Evolutionary conservation across 768 basidiomycete genomes (phyloP).

Genomic region (Dioszegia aurantiaca): DNA sequence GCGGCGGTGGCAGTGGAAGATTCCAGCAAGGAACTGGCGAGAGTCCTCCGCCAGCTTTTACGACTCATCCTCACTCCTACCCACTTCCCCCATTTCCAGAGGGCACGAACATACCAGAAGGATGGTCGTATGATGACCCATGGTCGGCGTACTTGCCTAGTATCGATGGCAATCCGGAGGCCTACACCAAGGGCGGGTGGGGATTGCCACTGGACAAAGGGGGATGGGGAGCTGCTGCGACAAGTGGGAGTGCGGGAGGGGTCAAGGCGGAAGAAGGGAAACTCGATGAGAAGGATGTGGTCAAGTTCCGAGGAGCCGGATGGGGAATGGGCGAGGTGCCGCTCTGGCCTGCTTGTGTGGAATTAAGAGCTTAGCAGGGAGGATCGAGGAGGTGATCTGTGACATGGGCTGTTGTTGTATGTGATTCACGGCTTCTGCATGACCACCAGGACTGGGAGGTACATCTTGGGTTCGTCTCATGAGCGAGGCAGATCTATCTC

Average conservation of each 20-base stretch:
- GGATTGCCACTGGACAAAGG: conserved; percentile 2
- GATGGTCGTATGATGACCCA: conserved; percentile 38
- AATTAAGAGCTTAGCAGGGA: conserved; percentile 11
- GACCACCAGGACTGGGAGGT: no score
- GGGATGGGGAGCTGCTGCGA: conserved; percentile 3
- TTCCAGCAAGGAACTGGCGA: background rate
- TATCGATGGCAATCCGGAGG: conserved; percentile 1
- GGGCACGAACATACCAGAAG: conserved; percentile 15
- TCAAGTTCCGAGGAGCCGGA: background rate
- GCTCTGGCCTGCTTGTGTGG: conserved; percentile 27
- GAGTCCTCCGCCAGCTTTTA: conserved; percentile 6
- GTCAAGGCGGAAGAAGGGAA: background rate
- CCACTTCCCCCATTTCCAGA: background rate
- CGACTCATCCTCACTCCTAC: background rate
- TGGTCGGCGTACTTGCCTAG: conserved; percentile 24
- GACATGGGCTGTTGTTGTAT: no score
- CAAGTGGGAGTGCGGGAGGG: background rate
- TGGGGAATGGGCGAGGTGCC: conserved; percentile 29
- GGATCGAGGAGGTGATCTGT: background rate
- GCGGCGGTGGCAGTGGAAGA: background rate
- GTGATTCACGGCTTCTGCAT: no score
- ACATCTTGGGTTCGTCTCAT: no score
- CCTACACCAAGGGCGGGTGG: conserved; percentile 3
- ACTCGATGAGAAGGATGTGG: conserved; percentile 7
- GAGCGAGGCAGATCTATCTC: no score